phyloP scores from a whole-genome alignment of 352 stramenopile species.

The Chrysophaeum taylorii region DNA sequence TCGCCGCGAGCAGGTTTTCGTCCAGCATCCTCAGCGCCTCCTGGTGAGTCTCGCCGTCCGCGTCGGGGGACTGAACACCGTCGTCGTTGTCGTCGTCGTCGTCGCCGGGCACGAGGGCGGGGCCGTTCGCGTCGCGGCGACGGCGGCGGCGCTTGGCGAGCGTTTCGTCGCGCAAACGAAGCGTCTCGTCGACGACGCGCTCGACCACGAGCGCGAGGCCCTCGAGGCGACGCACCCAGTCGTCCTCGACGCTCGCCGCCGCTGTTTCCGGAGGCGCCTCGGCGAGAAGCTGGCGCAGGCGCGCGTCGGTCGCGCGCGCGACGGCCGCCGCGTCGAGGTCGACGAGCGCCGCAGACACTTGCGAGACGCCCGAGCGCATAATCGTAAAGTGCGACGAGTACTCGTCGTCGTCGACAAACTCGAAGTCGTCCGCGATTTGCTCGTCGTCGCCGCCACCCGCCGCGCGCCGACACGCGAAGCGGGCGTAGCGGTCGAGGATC shows the following conservation, averaged over 20 bases:
- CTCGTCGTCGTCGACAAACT: slow-evolving; percentile 4
- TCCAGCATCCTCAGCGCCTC: not conserved
- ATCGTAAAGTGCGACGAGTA: not conserved
- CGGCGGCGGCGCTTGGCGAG: too few species aligned
- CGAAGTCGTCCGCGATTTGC: not conserved
- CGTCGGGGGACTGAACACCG: too few species aligned
- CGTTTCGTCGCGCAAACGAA: not conserved
- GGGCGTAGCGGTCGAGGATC: not conserved
- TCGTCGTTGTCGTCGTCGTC: too few species aligned
- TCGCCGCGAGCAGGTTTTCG: too few species aligned
- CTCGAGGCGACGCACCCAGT: too few species aligned
- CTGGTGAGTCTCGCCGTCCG: not conserved
- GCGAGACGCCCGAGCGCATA: not conserved
- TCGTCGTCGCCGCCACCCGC: not conserved
- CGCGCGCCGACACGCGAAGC: not conserved
- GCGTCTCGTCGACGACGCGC: not conserved
- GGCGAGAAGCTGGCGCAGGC: not conserved
- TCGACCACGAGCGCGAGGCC: not conserved
- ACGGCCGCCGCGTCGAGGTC: not conserved
- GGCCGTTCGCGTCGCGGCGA: not conserved
- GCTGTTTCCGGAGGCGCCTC: too few species aligned
- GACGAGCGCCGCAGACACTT: not conserved
- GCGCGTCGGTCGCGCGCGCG: not conserved
- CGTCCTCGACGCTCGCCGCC: too few species aligned
- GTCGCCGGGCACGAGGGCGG: not conserved